Percentiles rank a stretch among this genome's conserved stretches.
These are phyloP conservation scores for Kalaharituber pfeilii DNA, from an alignment of 2,329 filamentous ascomycete species.

Conservation along the genomic window DNA sequence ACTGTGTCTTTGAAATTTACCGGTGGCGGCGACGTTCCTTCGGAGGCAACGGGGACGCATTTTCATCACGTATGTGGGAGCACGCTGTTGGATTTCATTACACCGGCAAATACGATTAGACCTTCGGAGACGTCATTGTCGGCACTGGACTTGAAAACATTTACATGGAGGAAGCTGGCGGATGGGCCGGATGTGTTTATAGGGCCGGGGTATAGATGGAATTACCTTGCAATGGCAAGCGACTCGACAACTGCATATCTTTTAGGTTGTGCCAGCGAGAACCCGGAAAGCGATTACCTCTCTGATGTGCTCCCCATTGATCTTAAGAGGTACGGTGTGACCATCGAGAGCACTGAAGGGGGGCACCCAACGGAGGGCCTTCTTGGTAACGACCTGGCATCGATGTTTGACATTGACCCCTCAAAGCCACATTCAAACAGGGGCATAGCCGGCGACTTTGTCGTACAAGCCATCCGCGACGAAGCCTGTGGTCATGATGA, in stretches of 20 bases:
- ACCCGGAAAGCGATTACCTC: slow-evolving; percentile 56
- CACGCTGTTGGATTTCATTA: slow-evolving; percentile 83
- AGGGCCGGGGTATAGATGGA: slow-evolving; percentile 81
- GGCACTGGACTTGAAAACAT: slow-evolving; percentile 64
- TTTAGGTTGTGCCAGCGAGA: slow-evolving; percentile 71
- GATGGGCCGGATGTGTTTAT: slow-evolving; percentile 82
- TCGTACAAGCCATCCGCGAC: slow-evolving; percentile 73
- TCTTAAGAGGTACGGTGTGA: slow-evolving; percentile 71
- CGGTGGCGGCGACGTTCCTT: slow-evolving; percentile 68
- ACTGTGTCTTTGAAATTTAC: slow-evolving; percentile 85
- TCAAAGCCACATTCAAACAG: slow-evolving; percentile 41
- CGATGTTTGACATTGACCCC: slow-evolving; percentile 46
- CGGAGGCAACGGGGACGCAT: slow-evolving; percentile 78
- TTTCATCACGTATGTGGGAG: slow-evolving; percentile 92
- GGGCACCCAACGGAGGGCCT: slow-evolving; percentile 25
- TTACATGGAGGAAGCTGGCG: slow-evolving; percentile 88
- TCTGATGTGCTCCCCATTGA: slow-evolving; percentile 92
- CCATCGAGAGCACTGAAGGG: slow-evolving; percentile 41
- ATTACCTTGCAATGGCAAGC: slow-evolving; percentile 92
- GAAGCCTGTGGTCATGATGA: slow-evolving; percentile 44
- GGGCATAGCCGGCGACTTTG: slow-evolving; percentile 77
- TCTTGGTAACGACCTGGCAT: slow-evolving; percentile 69
- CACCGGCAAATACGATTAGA: slow-evolving; percentile 72
- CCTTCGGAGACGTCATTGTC: slow-evolving; percentile 80
- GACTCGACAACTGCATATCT: slow-evolving; percentile 94